Base-by-base conservation (phyloP, 78 protist genomes). In the Capsaspora owczarzaki region DNA sequence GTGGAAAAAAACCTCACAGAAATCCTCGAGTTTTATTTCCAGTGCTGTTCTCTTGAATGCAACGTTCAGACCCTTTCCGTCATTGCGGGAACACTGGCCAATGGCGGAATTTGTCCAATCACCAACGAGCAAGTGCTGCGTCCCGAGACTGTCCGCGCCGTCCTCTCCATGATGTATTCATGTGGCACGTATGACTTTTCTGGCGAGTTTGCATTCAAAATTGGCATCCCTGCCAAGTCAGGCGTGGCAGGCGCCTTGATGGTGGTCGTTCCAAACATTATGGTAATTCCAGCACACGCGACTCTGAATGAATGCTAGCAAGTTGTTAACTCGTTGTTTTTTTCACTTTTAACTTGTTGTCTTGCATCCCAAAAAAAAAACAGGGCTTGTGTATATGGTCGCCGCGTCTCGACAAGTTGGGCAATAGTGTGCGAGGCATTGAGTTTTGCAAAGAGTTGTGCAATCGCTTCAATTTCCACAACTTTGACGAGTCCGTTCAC, bases 171-270 rank as follows among this genome's bases (percentile, higher is more conserved):
- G 22, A 76, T 88, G 85, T 29, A 1, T 37, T n/a, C 80, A 40
- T 85, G 87, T 14, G 94, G 94, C 38, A 82, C 88, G 91, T 88
- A 88, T 47, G 94, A 90, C 49, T 85, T 47, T 47, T 41, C 76
- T 27, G 94, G 94, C 42, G 78, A 66, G 49, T 90, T 40, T 2
- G 88, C 90, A 4, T 88, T 42, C 74, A 0, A 29, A 31, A 44
- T 88, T 19, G 90, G 91, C 47, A 12, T 89, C 20, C 89, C 92
- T 31, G 87, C 88, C 42, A 86, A 90, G 37, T 29, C 40, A 23
- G 74, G 74, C 74, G 74, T 68, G 40, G 23, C 74, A 1, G 84
- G 84, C 38, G 84, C 51, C 31, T 68, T 80, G n/a, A 41, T 83
- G 46, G 3, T 88, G 12, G 71, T 43, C 47, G 86, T 81, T 29